These are phyloP conservation scores for Extremus antarcticus DNA, from an alignment of 495 filamentous ascomycete species.

Conservation along the genomic window DNA sequence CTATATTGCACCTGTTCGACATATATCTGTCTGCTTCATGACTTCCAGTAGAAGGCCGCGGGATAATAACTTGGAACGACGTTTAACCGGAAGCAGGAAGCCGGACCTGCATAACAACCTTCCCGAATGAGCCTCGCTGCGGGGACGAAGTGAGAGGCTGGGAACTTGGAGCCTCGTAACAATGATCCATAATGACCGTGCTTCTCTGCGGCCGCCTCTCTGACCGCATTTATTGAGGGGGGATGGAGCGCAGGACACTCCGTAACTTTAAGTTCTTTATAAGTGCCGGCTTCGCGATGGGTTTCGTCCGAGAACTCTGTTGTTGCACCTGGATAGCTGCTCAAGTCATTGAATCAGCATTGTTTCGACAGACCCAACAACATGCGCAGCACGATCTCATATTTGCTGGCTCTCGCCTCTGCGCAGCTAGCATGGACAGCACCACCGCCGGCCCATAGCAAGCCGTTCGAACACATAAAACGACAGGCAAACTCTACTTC, in stretches of 20 bases:
- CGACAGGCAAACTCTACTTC: background rate
- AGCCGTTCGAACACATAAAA: background rate
- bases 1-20: background rate
- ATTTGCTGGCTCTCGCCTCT: background rate
- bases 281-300: background rate
- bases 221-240: background rate
- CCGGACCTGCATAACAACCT: no score
- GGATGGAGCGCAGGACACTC: background rate
- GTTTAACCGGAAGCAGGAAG: no score
- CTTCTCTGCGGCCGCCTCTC: background rate
- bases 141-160: no score
- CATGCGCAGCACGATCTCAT: background rate
- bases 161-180: background rate
- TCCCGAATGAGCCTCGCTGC: background rate
- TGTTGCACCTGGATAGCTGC: background rate
- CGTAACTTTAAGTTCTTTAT: background rate
- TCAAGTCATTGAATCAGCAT: background rate
- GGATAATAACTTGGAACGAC: no score
- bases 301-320: background rate
- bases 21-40: background rate
- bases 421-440: background rate
- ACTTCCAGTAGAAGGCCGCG: background rate
- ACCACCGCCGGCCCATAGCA: background rate
- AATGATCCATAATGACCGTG: background rate
- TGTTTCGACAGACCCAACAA: background rate